Conservation (phyloP, 169 alveolate species). For the Plasmodium adleri region DNA sequence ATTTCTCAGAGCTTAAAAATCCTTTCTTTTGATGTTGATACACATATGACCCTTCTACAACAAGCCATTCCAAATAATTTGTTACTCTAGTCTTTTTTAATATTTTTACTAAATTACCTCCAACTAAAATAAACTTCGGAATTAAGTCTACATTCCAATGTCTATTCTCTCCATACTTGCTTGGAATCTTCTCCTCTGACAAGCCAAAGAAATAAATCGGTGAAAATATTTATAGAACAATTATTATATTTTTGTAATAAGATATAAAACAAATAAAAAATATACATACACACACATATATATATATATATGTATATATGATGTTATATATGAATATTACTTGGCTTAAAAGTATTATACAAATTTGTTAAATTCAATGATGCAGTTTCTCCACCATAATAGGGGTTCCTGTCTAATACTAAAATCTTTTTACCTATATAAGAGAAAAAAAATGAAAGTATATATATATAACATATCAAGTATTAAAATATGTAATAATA, state of each 20-base stretch:
- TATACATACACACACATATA: background rate
- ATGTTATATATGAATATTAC: slow-evolving; percentile 40
- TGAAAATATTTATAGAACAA: background rate
- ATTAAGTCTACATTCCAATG: slow-evolving; percentile 99
- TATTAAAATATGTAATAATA: slow-evolving; percentile 8
- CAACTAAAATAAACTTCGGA: slow-evolving; percentile 98
- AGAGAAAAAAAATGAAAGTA: background rate
- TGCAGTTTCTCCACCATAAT: slow-evolving; percentile 99
- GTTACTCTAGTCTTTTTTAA: slow-evolving; percentile 96
- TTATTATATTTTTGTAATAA: background rate
- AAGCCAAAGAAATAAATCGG: background rate
- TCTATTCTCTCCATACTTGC: slow-evolving; percentile 94
- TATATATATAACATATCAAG: background rate
- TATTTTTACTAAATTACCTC: slow-evolving; percentile 97
- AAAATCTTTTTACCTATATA: slow-evolving; percentile 95
- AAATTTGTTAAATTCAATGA: slow-evolving; percentile 96
- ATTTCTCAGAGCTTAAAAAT: slow-evolving; percentile 92
- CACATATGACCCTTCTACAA: slow-evolving; percentile 98
- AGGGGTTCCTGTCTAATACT: slow-evolving; percentile 96
- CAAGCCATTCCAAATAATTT: slow-evolving; percentile 95
- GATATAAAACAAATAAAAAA: background rate
- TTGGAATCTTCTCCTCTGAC: slow-evolving; percentile 93
- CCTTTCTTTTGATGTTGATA: slow-evolving; percentile 97
- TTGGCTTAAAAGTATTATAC: slow-evolving; percentile 94
- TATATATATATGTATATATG: background rate